Conservation (phyloP, 1,284 basidiomycete species). For the Cryptococcus sp. region DNA sequence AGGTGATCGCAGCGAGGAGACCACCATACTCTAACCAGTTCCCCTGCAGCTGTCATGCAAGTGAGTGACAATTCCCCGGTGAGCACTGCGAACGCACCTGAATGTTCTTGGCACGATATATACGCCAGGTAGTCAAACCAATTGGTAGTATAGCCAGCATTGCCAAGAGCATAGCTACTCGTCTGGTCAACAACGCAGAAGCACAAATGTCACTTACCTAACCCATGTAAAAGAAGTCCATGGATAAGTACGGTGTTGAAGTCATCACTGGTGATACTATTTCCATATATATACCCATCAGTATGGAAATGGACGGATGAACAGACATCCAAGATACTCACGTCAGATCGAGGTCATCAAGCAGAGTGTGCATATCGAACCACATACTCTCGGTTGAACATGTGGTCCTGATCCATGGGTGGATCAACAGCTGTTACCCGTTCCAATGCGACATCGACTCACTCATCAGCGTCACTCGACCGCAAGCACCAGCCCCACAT, state of each 20-base stretch:
- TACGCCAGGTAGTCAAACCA: conserved; percentile 17
- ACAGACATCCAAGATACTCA: conserved; percentile 6
- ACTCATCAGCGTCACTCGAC: neutral
- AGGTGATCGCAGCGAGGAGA: conserved; percentile 12
- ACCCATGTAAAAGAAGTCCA: conserved; percentile 24
- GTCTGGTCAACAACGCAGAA: neutral
- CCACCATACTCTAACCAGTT: conserved; percentile 31
- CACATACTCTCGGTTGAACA: conserved; percentile 25
- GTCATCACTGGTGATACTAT: conserved; percentile 10
- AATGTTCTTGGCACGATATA: conserved; percentile 11
- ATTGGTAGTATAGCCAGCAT: conserved; percentile 28
- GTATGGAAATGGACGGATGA: neutral
- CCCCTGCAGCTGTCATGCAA: conserved; percentile 4
- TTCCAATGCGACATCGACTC: conserved; percentile 2
- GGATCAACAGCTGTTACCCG: neutral
- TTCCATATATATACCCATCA: no score
- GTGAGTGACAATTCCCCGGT: neutral
- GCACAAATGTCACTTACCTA: conserved; percentile 13
- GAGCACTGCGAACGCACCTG: conserved; percentile 8
- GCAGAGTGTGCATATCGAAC: conserved; percentile 22
- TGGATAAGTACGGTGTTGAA: conserved; percentile 24
- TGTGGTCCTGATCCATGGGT: conserved; percentile 5
- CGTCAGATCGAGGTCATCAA: conserved; percentile 11
- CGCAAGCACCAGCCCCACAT: conserved; percentile 38
- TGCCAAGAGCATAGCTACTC: conserved; percentile 23